phyloP scores from a whole-genome alignment of 306 rosid species.

The Alnus glutinosa region DNA sequence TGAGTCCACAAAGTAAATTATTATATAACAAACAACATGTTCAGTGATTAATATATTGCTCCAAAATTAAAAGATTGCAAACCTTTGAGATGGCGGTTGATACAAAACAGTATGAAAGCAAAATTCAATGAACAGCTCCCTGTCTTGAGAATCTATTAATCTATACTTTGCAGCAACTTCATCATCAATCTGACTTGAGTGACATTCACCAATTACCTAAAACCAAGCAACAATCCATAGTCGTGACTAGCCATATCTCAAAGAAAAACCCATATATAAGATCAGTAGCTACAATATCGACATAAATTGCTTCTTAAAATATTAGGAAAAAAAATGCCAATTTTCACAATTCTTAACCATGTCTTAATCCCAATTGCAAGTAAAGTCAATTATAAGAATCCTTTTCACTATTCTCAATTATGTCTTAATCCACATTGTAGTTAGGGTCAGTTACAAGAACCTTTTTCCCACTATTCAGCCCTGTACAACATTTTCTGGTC shows the following conservation, averaged over 20 bases:
- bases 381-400: not conserved
- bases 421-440: not conserved
- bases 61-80: conserved; percentile 25
- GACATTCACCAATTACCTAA: conserved; percentile 88
- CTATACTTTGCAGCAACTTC: conserved; percentile 73
- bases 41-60: conserved; percentile 30
- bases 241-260: conserved; percentile 25
- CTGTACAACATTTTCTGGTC: not conserved
- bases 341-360: not conserved
- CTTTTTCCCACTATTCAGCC: not conserved
- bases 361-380: not conserved
- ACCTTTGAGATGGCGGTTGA: conserved; percentile 81
- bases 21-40: not conserved
- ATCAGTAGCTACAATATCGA: not conserved
- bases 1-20: conserved; percentile 28
- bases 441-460: not conserved
- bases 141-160: conserved; percentile 56
- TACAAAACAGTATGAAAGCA: conserved; percentile 83
- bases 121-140: conserved; percentile 73
- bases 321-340: not conserved
- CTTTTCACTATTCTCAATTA: not conserved
- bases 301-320: not conserved
- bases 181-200: conserved; percentile 57
- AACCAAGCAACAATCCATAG: conserved; percentile 33
- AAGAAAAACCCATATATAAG: conserved; percentile 14